Conservation (phyloP, 768 basidiomycete species). For the Leucocoprinus birnbaumii region DNA sequence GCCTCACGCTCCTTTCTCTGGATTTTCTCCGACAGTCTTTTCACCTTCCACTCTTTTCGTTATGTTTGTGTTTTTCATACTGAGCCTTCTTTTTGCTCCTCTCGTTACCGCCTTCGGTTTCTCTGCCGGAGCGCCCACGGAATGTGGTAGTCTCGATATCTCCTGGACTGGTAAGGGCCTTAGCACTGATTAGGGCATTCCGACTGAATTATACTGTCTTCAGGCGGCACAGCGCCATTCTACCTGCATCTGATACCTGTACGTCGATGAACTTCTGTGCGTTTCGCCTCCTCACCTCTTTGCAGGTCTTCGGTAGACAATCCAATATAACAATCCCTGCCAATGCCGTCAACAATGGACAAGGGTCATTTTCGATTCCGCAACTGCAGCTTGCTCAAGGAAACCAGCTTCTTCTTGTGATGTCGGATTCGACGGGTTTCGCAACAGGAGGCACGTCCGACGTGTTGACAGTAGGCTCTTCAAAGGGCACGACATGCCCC, state of each 20-base stretch:
- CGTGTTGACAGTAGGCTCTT: conserved; percentile 44
- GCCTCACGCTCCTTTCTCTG: conserved; percentile 3
- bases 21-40: conserved; percentile 18
- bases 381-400: conserved; percentile 39
- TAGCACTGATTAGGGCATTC: background rate
- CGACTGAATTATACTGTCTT: conserved; percentile 12
- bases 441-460: conserved; percentile 58
- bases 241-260: conserved; percentile 50
- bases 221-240: conserved; percentile 61
- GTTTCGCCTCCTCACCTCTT: background rate
- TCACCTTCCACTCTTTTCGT: conserved; percentile 16
- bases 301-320: conserved; percentile 52
- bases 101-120: conserved; percentile 44
- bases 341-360: conserved; percentile 48
- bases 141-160: conserved; percentile 62
- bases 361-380: conserved; percentile 47
- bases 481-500: conserved; percentile 49
- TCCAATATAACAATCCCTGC: conserved; percentile 53
- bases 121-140: conserved; percentile 37
- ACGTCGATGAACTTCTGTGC: conserved; percentile 18
- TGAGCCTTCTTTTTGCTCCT: conserved; percentile 20
- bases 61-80: conserved; percentile 17
- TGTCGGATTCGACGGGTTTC: conserved; percentile 74
- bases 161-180: conserved; percentile 56
- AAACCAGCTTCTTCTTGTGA: conserved; percentile 48